Evolutionary conservation across 2,329 filamentous ascomycete species (phyloP).

Genomic region (Neofusicoccum kwambonambiense): DNA sequence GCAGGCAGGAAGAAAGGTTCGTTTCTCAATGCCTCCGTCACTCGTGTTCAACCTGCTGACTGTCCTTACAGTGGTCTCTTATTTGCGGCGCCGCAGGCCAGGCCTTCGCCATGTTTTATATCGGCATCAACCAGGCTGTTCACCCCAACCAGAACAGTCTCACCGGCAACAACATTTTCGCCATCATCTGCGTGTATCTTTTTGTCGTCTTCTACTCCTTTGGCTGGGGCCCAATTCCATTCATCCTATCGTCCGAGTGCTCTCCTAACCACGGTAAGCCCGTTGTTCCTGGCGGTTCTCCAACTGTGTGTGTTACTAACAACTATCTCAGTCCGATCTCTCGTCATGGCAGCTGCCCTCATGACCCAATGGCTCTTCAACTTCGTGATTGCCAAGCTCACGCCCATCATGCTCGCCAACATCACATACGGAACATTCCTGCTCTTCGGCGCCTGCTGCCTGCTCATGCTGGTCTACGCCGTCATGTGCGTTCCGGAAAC

Average conservation of each 20-base stretch:
- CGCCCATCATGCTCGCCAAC: slow-evolving; percentile 43
- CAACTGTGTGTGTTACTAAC: background rate
- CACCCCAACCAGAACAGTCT: slow-evolving; percentile 31
- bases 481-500: slow-evolving; percentile 46
- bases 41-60: background rate
- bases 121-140: slow-evolving; percentile 35
- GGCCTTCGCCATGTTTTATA: slow-evolving; percentile 46
- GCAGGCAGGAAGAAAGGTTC: slow-evolving; percentile 44
- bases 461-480: slow-evolving; percentile 43
- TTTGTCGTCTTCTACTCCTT: slow-evolving; percentile 50
- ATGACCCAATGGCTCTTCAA: slow-evolving; percentile 49
- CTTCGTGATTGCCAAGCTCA: slow-evolving; percentile 37
- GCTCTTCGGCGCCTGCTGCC: slow-evolving; percentile 42
- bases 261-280: slow-evolving; percentile 36
- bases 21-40: background rate
- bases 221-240: slow-evolving; percentile 47
- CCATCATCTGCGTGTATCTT: slow-evolving; percentile 53
- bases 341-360: slow-evolving; percentile 45
- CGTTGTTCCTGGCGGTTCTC: background rate
- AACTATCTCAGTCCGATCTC: slow-evolving; percentile 32
- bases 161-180: slow-evolving; percentile 42
- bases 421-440: slow-evolving; percentile 47
- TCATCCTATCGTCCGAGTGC: slow-evolving; percentile 44
- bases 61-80: slow-evolving; percentile 36
- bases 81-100: slow-evolving; percentile 44